Evolutionary conservation across 495 filamentous ascomycete species (phyloP).

Genomic region (Tetracladium setigerum): DNA sequence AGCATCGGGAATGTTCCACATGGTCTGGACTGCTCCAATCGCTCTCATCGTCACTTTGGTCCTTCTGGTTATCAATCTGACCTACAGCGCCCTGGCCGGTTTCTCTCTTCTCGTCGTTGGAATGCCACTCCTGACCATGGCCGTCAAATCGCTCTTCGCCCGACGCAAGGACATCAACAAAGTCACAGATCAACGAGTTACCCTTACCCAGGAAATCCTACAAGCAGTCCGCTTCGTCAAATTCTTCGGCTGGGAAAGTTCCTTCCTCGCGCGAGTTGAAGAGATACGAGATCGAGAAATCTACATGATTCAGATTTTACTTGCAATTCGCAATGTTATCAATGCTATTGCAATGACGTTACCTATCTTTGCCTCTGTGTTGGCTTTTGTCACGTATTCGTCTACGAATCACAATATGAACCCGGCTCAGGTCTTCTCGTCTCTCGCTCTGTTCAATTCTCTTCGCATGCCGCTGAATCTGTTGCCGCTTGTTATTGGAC

Average conservation of each 20-base stretch:
- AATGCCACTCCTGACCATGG: conserved; percentile 63
- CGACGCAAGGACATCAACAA: conserved; percentile 77
- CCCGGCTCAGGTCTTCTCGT: conserved; percentile 82
- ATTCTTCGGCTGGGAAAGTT: conserved; percentile 89
- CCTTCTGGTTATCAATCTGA: conserved; percentile 75
- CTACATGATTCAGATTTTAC: conserved; percentile 64
- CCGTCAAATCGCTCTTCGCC: conserved; percentile 62
- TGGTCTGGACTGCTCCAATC: conserved; percentile 81
- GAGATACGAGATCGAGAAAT: conserved; percentile 71
- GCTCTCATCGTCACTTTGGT: conserved; percentile 68
- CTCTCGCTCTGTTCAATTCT: conserved; percentile 85
- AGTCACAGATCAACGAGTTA: conserved; percentile 84
- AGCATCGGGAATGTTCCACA: conserved; percentile 79
- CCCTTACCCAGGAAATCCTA: conserved; percentile 86
- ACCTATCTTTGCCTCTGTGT: conserved; percentile 89
- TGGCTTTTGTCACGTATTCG: conserved; percentile 89
- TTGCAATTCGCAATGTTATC: conserved; percentile 78
- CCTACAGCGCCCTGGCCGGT: conserved; percentile 80
- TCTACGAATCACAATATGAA: conserved; percentile 62
- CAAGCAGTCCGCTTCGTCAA: conserved; percentile 91
- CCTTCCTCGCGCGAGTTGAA: conserved; percentile 70
- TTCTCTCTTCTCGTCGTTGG: conserved; percentile 75
- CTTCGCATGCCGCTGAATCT: conserved; percentile 84
- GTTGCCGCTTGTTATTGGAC: conserved; percentile 79
- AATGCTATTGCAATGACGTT: conserved; percentile 67